Percentiles rank a stretch among this genome's conserved stretches.
These are phyloP conservation scores for Pelargonium nanum DNA, from an alignment of 345 rosid species.

Conservation along the genomic window DNA sequence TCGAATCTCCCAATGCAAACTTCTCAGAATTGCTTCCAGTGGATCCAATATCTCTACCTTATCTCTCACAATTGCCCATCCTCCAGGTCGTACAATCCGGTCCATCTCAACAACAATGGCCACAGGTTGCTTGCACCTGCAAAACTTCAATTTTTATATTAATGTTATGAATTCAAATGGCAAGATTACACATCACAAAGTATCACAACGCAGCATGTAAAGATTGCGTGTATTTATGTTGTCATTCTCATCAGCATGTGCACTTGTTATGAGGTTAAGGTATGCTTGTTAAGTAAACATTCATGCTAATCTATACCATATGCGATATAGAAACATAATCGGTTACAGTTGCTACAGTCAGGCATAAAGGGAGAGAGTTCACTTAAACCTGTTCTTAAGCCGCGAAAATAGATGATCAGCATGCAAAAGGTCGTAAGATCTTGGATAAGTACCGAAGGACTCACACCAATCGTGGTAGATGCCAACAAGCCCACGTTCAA, in stretches of 20 bases:
- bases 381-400: constrained; percentile 68
- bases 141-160: too few species aligned
- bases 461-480: constrained; percentile 97
- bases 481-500: constrained; percentile 71
- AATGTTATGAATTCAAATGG: background rate
- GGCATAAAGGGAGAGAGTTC: background rate
- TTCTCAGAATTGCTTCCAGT: constrained; percentile 56
- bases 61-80: constrained; percentile 81
- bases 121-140: constrained; percentile 78
- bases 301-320: too few species aligned
- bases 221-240: too few species aligned
- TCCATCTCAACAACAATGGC: constrained; percentile 88
- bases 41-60: constrained; percentile 73
- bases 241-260: too few species aligned
- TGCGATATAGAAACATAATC: background rate
- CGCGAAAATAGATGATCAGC: constrained; percentile 95
- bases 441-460: constrained; percentile 80
- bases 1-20: constrained; percentile 87
- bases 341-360: background rate
- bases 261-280: too few species aligned
- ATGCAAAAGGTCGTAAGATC: constrained; percentile 88
- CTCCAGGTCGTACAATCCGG: constrained; percentile 67
- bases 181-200: background rate
- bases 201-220: background rate
- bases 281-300: too few species aligned